Base-by-base conservation (phyloP, 306 rosid genomes). In the Castanopsis chinensis region DNA sequence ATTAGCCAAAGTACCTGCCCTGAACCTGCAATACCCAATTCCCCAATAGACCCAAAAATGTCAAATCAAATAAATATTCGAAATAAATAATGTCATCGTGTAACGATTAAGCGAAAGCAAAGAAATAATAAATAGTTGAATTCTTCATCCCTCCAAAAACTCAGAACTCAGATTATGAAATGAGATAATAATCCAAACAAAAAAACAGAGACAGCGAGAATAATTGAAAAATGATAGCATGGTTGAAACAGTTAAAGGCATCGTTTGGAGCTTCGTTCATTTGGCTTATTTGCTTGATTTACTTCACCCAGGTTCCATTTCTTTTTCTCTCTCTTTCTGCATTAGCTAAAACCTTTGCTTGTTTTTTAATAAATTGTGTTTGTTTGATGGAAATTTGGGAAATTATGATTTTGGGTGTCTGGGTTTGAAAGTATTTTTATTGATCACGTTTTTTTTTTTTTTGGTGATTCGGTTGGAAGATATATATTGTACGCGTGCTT, bases 221-320 rank as follows among this genome's bases (percentile, higher is more conserved):
- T 51, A 72, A 69, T 32, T 70, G 41, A 52, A 88, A 78, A 78
- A 93, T 93, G 97, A 88, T 91, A 55, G 33, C 74, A 83, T 93
- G 96, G 96, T 57, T 76, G 83, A 88, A 74, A 64, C 86, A 78
- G 56, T 51, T 93, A 78, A 83, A 83, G 79, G 85, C 90, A 55
- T 82, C 89, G 58, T 93, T 91, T 54, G 96, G 96, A 76, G 83
- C 86, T 33, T 88, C 93, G 6, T 93, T 91, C 85, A 87, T 93
- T 28, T 93, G 96, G 96, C 86, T 93, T 49, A 79, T 93, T 83
- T 93, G 94, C 87, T 83, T 93, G 89, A 83, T 93, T 80, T 91
- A 93, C 92, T 93, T 93, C 89, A 93, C 96, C 79, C 97, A 89
- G 97, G 96, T 93, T 82, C 25, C 45, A 8, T 1, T 73, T 79